Conservation (phyloP, 208 protist genomes). For the Blechomonas ayalai region DNA sequence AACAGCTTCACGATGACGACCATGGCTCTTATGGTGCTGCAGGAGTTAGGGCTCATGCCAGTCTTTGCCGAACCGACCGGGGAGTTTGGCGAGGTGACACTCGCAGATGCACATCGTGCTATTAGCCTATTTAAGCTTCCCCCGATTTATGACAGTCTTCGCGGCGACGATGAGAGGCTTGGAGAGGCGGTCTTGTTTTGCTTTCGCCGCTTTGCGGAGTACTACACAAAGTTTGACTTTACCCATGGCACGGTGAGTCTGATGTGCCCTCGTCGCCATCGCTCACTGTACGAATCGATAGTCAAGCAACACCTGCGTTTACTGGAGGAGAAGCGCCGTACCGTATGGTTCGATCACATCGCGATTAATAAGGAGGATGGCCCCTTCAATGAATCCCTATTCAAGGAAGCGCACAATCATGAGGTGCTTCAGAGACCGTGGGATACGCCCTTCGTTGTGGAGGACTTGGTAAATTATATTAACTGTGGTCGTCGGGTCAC, state of each 20-base stretch:
- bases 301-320: slow-evolving; percentile 46
- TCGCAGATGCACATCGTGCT: slow-evolving; percentile 35
- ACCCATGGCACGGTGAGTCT: slow-evolving; percentile 71
- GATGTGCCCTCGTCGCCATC: slow-evolving; percentile 74
- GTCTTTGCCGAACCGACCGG: slow-evolving; percentile 60
- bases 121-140: slow-evolving; percentile 53
- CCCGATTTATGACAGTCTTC: slow-evolving; percentile 63
- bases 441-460: slow-evolving; percentile 63
- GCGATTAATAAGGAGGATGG: slow-evolving; percentile 25
- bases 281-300: slow-evolving; percentile 56
- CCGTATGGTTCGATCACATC: slow-evolving; percentile 57
- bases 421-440: slow-evolving; percentile 50
- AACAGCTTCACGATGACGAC: slow-evolving; percentile 89
- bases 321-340: slow-evolving; percentile 28
- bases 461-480: slow-evolving; percentile 89
- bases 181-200: slow-evolving; percentile 85
- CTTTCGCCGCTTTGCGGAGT: slow-evolving; percentile 75
- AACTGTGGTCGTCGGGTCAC: slow-evolving; percentile 77
- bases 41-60: slow-evolving; percentile 81
- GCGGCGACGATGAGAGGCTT: slow-evolving; percentile 70
- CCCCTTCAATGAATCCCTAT: slow-evolving; percentile 37
- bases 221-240: slow-evolving; percentile 86
- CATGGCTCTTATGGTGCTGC: slow-evolving; percentile 87
- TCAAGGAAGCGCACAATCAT: slow-evolving; percentile 46
- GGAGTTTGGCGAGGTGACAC: slow-evolving; percentile 63